These are phyloP conservation scores for Globisporangium viniferum DNA, from an alignment of 352 stramenopile species.

Conservation along the genomic window DNA sequence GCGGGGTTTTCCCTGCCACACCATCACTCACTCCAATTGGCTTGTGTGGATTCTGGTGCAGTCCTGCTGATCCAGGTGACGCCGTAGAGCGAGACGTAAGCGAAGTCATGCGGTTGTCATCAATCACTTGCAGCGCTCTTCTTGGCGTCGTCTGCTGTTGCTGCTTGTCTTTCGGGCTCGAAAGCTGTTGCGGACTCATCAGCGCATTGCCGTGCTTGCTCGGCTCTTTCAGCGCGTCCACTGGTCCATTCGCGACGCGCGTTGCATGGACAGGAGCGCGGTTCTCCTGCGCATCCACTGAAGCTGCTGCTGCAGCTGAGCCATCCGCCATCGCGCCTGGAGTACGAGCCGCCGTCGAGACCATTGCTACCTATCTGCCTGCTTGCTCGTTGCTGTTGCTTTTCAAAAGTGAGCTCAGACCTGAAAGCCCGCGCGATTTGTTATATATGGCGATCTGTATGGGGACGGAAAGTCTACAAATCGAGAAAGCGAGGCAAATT, in stretches of 20 bases:
- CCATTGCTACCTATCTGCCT: conserved; percentile 20
- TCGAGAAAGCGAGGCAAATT: conserved; percentile 3
- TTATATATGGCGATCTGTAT: neutral
- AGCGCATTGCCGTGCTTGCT: conserved; percentile 13
- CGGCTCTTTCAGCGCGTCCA: conserved; percentile 8
- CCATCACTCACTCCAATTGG: neutral
- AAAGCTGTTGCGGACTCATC: neutral
- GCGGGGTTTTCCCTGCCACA: neutral
- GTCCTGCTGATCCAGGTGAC: neutral
- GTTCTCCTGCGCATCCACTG: conserved; percentile 34
- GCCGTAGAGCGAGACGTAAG: neutral
- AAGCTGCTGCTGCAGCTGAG: neutral
- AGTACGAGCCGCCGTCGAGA: conserved; percentile 4
- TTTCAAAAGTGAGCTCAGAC: conserved; percentile 12
- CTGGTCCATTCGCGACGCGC: conserved; percentile 4
- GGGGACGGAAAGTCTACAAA: neutral
- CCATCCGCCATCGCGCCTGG: neutral
- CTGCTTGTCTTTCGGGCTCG: neutral
- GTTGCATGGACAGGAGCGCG: conserved; percentile 18
- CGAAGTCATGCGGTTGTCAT: conserved; percentile 8
- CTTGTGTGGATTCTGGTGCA: neutral
- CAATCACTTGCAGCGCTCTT: conserved; percentile 12
- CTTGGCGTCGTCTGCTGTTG: conserved; percentile 1
- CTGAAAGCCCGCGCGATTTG: neutral
- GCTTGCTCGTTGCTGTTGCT: conserved; percentile 7